Evolutionary conservation across 768 basidiomycete genomes (phyloP), one percentile per base, ranked within the genome.

Genomic region (Lentinula raphanica): DNA sequence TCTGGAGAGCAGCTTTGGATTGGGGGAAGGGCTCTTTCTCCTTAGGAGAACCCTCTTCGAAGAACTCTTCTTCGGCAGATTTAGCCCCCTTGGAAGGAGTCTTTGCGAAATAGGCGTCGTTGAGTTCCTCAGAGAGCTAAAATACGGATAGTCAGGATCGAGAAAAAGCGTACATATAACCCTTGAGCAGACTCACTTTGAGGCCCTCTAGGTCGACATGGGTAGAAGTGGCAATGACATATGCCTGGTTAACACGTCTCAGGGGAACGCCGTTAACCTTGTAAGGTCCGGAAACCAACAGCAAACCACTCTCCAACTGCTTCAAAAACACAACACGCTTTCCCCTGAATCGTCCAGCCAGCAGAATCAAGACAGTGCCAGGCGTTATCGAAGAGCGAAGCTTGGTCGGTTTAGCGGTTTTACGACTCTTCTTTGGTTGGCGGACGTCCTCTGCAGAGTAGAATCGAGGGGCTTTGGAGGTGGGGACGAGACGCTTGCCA

Each of bases 291-390:
- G 95, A 94, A 67, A 99, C 94, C 75, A 99, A 81, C 68, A 99
- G 76, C 69, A 99, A 76, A 56, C 97, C 97, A 62, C 89, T 89
- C 66, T 83, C 82, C 72, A 98, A 77, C 80, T 95, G 94, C 84
- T 97, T 97, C 79, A 99, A 79, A 78, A 93, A 96, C 58, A 99
- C 94, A 63, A 99, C 97, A 56, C 97, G 87, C 86, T 98, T 98
- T 63, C 96, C 96, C 64, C 92, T 81, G 91, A 92, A 98, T 69
- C 94, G 91, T 69, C 97, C 97, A 60, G 97, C 96, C 67, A 99
- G 86, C 66, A 99, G 80, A 76, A 99, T 98, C 65, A 99, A 80
- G 69, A 99, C 82, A 71, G 94, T 88, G 63, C 97, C 97, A 61
- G 94, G 92, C 61, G 87, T 89, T 79, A 99, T 97, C 65, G 90